Percentiles rank a stretch among this genome's conserved stretches.
These are phyloP conservation scores for Phytopythium oedochilum DNA, from an alignment of 352 stramenopile species.

Conservation along the genomic window DNA sequence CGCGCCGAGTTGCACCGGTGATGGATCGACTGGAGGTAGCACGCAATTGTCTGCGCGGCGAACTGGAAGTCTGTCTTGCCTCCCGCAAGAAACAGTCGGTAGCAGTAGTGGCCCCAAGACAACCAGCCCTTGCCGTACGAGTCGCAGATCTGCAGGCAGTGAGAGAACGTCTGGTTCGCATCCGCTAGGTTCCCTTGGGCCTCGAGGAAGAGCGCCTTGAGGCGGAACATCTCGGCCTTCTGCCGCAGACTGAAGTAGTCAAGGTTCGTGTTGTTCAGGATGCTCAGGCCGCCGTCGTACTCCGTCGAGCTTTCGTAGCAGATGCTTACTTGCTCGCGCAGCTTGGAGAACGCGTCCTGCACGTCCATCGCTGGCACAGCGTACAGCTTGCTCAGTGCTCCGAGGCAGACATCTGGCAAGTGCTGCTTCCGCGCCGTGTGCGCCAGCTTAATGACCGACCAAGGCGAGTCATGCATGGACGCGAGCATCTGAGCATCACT, in stretches of 20 bases:
- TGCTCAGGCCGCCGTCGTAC: slow-evolving; percentile 83
- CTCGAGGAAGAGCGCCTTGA: slow-evolving; percentile 90
- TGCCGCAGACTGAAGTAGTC: slow-evolving; percentile 91
- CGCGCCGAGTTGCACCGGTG: slow-evolving; percentile 86
- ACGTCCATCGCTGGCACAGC: slow-evolving; percentile 90
- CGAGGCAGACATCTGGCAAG: slow-evolving; percentile 82
- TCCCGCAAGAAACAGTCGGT: slow-evolving; percentile 72
- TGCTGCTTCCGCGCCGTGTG: slow-evolving; percentile 90
- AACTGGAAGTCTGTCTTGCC: slow-evolving; percentile 58
- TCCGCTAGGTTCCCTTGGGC: slow-evolving; percentile 68
- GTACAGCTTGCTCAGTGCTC: slow-evolving; percentile 83
- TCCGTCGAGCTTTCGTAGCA: slow-evolving; percentile 88
- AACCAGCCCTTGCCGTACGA: slow-evolving; percentile 93
- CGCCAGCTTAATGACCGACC: slow-evolving; percentile 90
- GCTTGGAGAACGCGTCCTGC: slow-evolving; percentile 90
- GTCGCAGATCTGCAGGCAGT: slow-evolving; percentile 90
- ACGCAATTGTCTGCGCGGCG: slow-evolving; percentile 89
- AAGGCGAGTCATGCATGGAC: slow-evolving; percentile 90
- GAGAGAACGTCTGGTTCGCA: slow-evolving; percentile 90
- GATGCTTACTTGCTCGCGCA: slow-evolving; percentile 91
- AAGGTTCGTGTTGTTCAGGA: slow-evolving; percentile 93
- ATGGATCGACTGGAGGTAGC: slow-evolving; percentile 92
- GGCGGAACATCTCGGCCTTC: slow-evolving; percentile 90
- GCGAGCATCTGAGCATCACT: slow-evolving; percentile 86
- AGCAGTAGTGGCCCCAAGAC: slow-evolving; percentile 92